Evolutionary conservation across 768 basidiomycete genomes (phyloP), one percentile per base, ranked within the genome.

Genomic region (Pleurotus salmoneostramineus): DNA sequence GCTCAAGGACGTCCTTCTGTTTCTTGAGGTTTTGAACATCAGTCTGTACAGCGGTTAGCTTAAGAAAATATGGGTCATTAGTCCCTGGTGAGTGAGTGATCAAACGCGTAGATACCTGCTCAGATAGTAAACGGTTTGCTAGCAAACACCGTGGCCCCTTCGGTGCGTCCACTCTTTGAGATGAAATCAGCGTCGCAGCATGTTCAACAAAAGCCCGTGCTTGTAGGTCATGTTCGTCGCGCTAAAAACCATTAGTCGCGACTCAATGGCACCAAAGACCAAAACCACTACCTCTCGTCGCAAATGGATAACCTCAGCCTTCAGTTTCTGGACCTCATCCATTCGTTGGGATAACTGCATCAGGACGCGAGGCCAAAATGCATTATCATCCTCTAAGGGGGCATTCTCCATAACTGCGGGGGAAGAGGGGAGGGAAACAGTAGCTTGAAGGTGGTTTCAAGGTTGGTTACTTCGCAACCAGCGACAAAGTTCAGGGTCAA

Each of bases 201-300:
- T 55, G 37, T 14, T 55, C 40, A 11, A 55, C 52, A 43, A 55
- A 55, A 8, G 40, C 17, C 17, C 52, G 52, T 32, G 52, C 52
- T 31, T 55, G 52, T 11, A 21, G 11, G 12, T 55, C 52, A 14
- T 55, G 52, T 43, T 55, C 52, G 7, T 55, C 52, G 52, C 52
- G 52, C 52, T 55, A 43, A 27, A 27, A 27, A 27, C 21, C 21
- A 27, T 27, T 27, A 27, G 21, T 27, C 21, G 21, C 3, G 21
- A 27, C 21, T 27, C 21, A 35, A 40, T 40, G n/a, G 36, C 36
- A 15, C 34, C 15, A 34, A 51, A 33, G 15, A 36, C 36, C 14
- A 35, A 37, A 51, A 17, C 2, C 6, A 12, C 12, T 31, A 55
- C 52, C 52, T 55, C 52, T 17, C 52, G 52, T 5, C 52, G 52